Evolutionary conservation across 805 yeast genomes (phyloP), one percentile per base, ranked within the genome.

Genomic region (Candida tammaniensis): DNA sequence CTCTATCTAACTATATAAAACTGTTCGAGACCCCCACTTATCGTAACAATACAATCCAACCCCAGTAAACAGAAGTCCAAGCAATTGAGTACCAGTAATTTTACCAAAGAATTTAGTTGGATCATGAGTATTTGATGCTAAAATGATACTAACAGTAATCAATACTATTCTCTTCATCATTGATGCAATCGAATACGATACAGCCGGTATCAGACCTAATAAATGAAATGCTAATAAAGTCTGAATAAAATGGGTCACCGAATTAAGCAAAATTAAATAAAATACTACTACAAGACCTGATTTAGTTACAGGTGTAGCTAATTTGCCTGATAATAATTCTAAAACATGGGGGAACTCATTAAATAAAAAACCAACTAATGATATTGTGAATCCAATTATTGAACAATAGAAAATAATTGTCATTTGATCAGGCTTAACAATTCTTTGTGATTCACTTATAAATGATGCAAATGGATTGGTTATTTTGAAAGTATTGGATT

Each of bases 161-260:
- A 88, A 76, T 1, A 86, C 83, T n/a, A 88, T 83, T 49, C 95
- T 77, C 61, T 88, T 88, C 76, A 88, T 74, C 75, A 88, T 74
- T 27, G 86, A 79, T 3, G 96, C 95, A 38, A 88, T 80, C 2
- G 94, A 83, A 59, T 86, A 88, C 3, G 93, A 77, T 9, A 88
- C 80, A 0, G 96, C 86, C 2, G 95, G 84, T 5, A 88, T 72
- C 52, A 81, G 74, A 14, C 95, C 93, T 28, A 88, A 61, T 20
- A 88, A 66, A 60, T 84, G 86, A 57, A 85, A 86, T 11, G 95
- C 87, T 24, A 88, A 68, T 54, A 87, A 62, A 25, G 89, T 82
- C 59, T 88, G 96, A 24, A 76, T 52, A 47, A 85, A 88, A 59
- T 86, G 95, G 11, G 85, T 77, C 11, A 81, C 48, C 3, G 95